phyloP scores from a whole-genome alignment of 148 eudicot genomes.

The Nepenthes gracilis region DNA sequence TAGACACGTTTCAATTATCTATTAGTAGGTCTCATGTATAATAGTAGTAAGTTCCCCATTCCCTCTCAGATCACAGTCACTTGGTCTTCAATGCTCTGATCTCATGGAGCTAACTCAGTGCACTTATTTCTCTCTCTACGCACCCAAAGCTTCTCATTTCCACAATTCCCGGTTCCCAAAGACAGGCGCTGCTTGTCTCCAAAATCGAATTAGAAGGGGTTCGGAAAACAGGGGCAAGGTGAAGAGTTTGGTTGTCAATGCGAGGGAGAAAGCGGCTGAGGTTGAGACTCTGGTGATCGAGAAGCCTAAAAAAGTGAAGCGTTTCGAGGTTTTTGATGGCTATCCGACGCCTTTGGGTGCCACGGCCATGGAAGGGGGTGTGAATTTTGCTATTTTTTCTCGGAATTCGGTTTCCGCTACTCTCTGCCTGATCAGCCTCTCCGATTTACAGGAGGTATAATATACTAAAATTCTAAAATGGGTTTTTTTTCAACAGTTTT shows the following conservation, averaged over 20 bases:
- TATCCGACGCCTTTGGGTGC: conserved; percentile 77
- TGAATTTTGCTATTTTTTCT: conserved; percentile 75
- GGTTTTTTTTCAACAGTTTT: background rate
- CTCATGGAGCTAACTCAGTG: conserved; percentile 30
- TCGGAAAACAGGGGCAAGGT: conserved; percentile 4
- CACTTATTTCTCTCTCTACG: conserved; percentile 15
- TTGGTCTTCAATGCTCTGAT: no score
- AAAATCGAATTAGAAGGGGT: background rate
- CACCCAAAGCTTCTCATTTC: conserved; percentile 10
- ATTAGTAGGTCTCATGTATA: no score
- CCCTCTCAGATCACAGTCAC: no score
- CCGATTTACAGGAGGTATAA: conserved; percentile 59
- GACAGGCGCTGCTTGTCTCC: no score
- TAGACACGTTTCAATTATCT: no score
- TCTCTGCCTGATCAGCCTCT: conserved; percentile 56
- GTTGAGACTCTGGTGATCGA: conserved; percentile 36
- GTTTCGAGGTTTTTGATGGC: conserved; percentile 51
- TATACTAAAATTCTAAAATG: background rate
- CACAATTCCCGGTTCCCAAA: conserved; percentile 1
- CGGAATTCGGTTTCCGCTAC: conserved; percentile 58
- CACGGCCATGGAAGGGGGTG: conserved; percentile 55
- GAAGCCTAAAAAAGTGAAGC: conserved; percentile 21
- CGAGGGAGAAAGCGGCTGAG: conserved; percentile 22
- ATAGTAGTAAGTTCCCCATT: no score
- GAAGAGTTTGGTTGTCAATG: conserved; percentile 13